A percentile compares a stretch with the other conserved stretches of the same genome.
Conservation (phyloP, 1,139 yeast genomes). For the Debaryomycetaceae sp. region DNA sequence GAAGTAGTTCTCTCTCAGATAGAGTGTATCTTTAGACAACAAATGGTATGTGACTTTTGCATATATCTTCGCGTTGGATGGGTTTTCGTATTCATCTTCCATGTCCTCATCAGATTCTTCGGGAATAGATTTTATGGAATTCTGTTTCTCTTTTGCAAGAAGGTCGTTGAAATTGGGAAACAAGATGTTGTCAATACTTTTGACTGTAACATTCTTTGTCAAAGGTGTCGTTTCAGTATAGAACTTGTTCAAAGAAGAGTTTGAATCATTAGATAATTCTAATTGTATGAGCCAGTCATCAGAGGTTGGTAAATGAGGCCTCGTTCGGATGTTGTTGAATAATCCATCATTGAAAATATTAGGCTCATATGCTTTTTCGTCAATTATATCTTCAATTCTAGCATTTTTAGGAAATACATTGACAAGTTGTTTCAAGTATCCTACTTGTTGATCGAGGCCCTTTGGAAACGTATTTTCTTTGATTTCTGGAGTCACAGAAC, state of each 20-base stretch:
- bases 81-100: slow-evolving; percentile 11
- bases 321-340: slow-evolving; percentile 29
- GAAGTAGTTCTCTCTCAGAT: slow-evolving; percentile 20
- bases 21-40: slow-evolving; percentile 18
- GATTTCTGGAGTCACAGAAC: slow-evolving; percentile 8
- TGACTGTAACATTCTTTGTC: slow-evolving; percentile 20
- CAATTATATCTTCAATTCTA: slow-evolving; percentile 41
- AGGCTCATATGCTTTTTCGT: slow-evolving; percentile 72
- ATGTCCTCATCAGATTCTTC: slow-evolving; percentile 14
- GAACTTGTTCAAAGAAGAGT: slow-evolving; percentile 45
- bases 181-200: slow-evolving; percentile 47
- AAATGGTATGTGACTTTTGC: slow-evolving; percentile 18
- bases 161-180: slow-evolving; percentile 49
- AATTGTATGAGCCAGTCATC: slow-evolving; percentile 65
- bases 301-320: slow-evolving; percentile 45
- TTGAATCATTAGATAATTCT: slow-evolving; percentile 51
- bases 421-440: slow-evolving; percentile 35
- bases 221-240: slow-evolving; percentile 10
- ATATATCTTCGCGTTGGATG: slow-evolving; percentile 16
- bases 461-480: slow-evolving; percentile 7
- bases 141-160: slow-evolving; percentile 15
- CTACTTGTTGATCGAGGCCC: slow-evolving; percentile 17
- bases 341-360: slow-evolving; percentile 33
- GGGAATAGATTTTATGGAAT: slow-evolving; percentile 22
- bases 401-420: slow-evolving; percentile 28